Conservation (phyloP, 768 basidiomycete species). For the Boletus rubroflammeus region DNA sequence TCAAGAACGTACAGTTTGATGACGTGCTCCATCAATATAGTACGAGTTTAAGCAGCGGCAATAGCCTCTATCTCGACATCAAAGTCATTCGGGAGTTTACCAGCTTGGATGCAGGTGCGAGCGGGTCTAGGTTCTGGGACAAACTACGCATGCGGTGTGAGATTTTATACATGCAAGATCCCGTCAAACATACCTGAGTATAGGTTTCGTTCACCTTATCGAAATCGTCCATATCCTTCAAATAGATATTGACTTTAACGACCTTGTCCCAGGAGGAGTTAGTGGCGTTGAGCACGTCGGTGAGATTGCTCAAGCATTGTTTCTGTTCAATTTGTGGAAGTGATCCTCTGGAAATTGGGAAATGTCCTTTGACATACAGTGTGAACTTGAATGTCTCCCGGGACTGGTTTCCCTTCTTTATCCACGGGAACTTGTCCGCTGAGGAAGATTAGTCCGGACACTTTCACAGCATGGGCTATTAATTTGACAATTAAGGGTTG, state of each 20-base stretch:
- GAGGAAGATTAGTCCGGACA: conserved; percentile 55
- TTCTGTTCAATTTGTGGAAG: conserved; percentile 33
- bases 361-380: conserved; percentile 39
- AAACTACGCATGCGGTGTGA: conserved; percentile 28
- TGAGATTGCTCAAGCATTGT: conserved; percentile 55
- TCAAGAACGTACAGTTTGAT: background rate
- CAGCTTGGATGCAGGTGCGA: conserved; percentile 73
- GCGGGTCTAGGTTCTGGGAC: conserved; percentile 63
- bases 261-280: conserved; percentile 62
- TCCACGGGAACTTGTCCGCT: conserved; percentile 59
- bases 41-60: conserved; percentile 35
- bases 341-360: background rate
- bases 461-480: conserved; percentile 54
- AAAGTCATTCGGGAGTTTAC: conserved; percentile 63
- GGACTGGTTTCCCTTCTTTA: conserved; percentile 44
- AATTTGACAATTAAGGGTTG: background rate
- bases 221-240: conserved; percentile 60
- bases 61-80: conserved; percentile 73
- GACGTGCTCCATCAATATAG: background rate
- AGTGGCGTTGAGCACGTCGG: conserved; percentile 49
- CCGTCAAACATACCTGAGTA: conserved; percentile 39
- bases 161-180: background rate
- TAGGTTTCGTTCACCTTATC: conserved; percentile 55
- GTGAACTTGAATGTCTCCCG: conserved; percentile 57
- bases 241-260: conserved; percentile 54